Evolutionary conservation across 495 filamentous ascomycete species (phyloP).

Genomic region (Penicillium riverlandense): DNA sequence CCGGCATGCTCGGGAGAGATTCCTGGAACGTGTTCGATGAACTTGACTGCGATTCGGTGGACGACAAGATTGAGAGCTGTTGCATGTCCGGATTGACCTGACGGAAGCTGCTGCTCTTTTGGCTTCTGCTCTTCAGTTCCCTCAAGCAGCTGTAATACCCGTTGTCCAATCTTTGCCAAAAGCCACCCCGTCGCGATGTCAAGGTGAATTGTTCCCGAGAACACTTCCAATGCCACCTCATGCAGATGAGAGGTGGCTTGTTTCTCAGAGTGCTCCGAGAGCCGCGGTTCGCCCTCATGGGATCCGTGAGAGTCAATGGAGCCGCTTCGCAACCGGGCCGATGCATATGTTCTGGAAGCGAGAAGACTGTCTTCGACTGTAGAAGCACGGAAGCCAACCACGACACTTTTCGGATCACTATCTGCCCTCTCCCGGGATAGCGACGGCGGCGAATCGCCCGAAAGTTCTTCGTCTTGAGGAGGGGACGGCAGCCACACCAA

Average conservation of each 20-base stretch:
- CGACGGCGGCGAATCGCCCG: slow-evolving; percentile 1
- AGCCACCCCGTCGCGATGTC: slow-evolving; percentile 66
- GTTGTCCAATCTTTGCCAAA: slow-evolving; percentile 51
- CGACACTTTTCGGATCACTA: slow-evolving; percentile 16
- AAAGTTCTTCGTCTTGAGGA: slow-evolving; percentile 3
- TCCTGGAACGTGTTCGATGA: slow-evolving; percentile 56
- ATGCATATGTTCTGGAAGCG: slow-evolving; percentile 19
- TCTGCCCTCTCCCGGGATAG: slow-evolving; percentile 4
- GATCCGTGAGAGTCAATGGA: slow-evolving; percentile 9
- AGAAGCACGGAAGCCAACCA: slow-evolving; percentile 12
- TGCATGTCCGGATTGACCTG: slow-evolving; percentile 15
- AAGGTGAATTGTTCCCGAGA: slow-evolving; percentile 49
- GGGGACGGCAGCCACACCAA: slow-evolving; percentile 29
- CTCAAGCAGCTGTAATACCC: slow-evolving; percentile 38
- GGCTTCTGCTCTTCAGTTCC: slow-evolving; percentile 7
- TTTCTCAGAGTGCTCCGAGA: slow-evolving; percentile 1
- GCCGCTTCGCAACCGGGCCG: slow-evolving; percentile 13
- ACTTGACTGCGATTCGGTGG: slow-evolving; percentile 51
- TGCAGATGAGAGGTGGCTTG: not conserved
- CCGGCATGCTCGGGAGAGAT: slow-evolving; percentile 7
- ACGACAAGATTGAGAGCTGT: slow-evolving; percentile 43
- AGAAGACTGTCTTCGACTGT: slow-evolving; percentile 20
- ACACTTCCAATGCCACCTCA: slow-evolving; percentile 49
- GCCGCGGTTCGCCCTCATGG: slow-evolving; percentile 2
- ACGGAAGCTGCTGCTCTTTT: slow-evolving; percentile 3